Evolutionary conservation across 805 yeast genomes (phyloP), one percentile per base, ranked within the genome.

Genomic region (Scheffersomyces coipomensis): DNA sequence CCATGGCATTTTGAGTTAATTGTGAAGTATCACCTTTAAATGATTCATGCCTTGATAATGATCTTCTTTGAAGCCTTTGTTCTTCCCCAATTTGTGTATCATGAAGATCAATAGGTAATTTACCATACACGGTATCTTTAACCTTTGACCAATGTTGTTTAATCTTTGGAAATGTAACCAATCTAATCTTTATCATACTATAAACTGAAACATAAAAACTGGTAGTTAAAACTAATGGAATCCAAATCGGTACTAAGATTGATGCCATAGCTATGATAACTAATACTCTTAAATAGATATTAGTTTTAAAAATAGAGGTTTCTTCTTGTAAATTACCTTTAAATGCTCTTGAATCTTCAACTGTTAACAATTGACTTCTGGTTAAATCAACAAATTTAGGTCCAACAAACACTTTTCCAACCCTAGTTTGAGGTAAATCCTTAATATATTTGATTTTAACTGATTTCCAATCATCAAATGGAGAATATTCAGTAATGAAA

Each of bases 401-500:
- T 42, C 60, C 54, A 1, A 73, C 71, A 2, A 49, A 44, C 3
- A 56, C 50, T 5, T 62, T 65, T 16, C 67, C 70, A 12, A 76
- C 62, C 16, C 52, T 55, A 5, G 71, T 62, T 1, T 56, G 53
- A 0, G 81, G 78, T 29, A 73, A 52, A 37, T 67, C 71, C 5
- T 68, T 64, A 25, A 81, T 64, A 50, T 68, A 81, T 24, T 68
- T 66, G 40, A 80, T 65, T 30, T 69, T 72, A 36, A 76, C 56
- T 15, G 55, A 53, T 34, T 73, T 73, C 73, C 77, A 75, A 34
- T 67, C 63, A 25, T 80, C 81, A 56, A 88, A 89, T 1, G 96
- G 96, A 39, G 86, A 79, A 43, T 73, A 75, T 22, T 81, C 73
- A 3, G 91, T 73, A 42, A 91, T 83, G 58, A 71, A 89, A 0